Base-by-base conservation (phyloP, 306 rosid genomes). In the Neltuma alba region DNA sequence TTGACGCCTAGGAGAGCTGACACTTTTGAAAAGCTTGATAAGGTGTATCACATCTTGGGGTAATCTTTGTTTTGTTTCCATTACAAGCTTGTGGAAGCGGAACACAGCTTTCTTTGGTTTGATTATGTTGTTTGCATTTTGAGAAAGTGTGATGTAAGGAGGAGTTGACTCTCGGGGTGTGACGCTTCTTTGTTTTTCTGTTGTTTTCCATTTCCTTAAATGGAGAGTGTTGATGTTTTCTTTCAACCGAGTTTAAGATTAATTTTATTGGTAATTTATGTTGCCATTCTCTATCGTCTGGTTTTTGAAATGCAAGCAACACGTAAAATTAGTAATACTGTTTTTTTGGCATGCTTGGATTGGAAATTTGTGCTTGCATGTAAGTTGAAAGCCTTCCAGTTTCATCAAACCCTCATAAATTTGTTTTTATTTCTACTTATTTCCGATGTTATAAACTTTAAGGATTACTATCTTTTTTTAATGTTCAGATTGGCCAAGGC, bases 1-100 rank as follows among this genome's bases (percentile, higher is more conserved):
- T 88, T 94, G 92, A 90, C 88, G 11, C 99, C 99, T 15, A 88
- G 98, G 52, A 91, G 97, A 1, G 98, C 98, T 55, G 98, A 96
- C 44, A 83, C 93, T 57, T 93, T 93, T 74, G 94, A 96, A 93
- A 96, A 96, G 90, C 92, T 96, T 55, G 96, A 91, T 79, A 96
- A 91, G 93, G 98, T 91, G 98, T 91, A 79, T 9, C 15, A 12
- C 55, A 48, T 70, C 12, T 58, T 3, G 28, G 67, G 15, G 34
- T 6, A 33, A 23, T 38, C 69, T 57, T 20, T 63, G n/a, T 65
- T 79, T 73, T 70, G 12, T 55, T 79, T 69, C 40, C 45, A 58
- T 40, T 69, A 54, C 6, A 55, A 78, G 81, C 44, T n/a, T 79
- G 28, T 45, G 68, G 70, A 25, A 30, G 21, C 7, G 64, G 7